Percentiles rank a stretch among this genome's conserved stretches.
Conservation (phyloP, 2,329 filamentous ascomycete species). For the Ascosphaera acerosa region DNA sequence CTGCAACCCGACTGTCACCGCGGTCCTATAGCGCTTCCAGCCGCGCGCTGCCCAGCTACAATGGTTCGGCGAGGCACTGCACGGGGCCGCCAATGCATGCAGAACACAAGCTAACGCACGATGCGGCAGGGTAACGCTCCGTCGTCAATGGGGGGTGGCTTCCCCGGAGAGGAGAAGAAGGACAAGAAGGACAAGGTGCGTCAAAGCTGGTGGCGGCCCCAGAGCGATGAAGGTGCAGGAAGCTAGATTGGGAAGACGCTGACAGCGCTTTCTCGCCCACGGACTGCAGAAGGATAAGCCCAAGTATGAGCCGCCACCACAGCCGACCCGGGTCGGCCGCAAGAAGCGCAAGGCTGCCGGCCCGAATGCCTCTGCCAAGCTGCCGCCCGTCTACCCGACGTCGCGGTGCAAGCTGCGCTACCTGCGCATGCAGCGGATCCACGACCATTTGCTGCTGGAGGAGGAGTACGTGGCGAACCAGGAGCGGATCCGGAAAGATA, state of each 20-base stretch:
- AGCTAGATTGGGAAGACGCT: not conserved
- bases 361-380: constrained; percentile 81
- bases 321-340: constrained; percentile 83
- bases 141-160: constrained; percentile 58
- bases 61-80: too few species aligned
- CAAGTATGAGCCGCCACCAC: constrained; percentile 96
- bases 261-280: constrained; percentile 6
- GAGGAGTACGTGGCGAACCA: constrained; percentile 99
- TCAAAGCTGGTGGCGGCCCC: not conserved
- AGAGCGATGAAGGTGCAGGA: not conserved
- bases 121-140: constrained; percentile 35
- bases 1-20: too few species aligned
- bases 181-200: constrained; percentile 84
- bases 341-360: constrained; percentile 96
- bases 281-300: constrained; percentile 84
- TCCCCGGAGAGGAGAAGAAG: constrained; percentile 49
- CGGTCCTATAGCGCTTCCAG: too few species aligned
- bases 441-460: constrained; percentile 88
- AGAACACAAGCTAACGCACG: too few species aligned
- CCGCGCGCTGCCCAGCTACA: too few species aligned
- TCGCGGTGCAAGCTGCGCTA: constrained; percentile 94
- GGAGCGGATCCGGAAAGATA: constrained; percentile 80
- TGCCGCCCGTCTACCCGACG: constrained; percentile 80
- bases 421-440: constrained; percentile 92
- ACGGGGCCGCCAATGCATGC: too few species aligned